A percentile compares a stretch with the other conserved stretches of the same genome.
Evolutionary conservation across 805 yeast genomes (phyloP).

Genomic region (Lipomyces mesembrius): DNA sequence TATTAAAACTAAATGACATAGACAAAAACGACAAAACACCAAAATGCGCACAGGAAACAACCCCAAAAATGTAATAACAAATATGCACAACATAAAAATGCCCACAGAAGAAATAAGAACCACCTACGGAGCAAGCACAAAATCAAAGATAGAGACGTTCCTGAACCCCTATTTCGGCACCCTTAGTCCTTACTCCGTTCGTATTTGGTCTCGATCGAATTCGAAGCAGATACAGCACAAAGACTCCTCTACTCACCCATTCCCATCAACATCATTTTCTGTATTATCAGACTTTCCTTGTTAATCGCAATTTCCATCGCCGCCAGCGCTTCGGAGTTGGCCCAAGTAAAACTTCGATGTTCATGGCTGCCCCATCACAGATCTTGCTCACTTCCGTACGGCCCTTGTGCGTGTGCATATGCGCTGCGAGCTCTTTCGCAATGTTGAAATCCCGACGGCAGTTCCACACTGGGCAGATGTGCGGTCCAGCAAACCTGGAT

Average conservation of each 20-base stretch:
- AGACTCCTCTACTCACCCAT: background rate
- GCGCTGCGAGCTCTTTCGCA: conserved; percentile 1
- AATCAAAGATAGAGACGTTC: no score
- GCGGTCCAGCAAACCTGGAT: background rate
- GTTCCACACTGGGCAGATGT: background rate
- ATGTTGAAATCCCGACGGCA: background rate
- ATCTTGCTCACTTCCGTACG: background rate
- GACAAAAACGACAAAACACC: no score
- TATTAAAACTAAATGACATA: no score
- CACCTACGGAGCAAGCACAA: no score
- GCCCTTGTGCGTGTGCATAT: background rate
- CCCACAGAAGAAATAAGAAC: no score
- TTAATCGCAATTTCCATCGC: background rate
- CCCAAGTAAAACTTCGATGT: background rate
- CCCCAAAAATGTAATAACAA: no score
- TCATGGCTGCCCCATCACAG: background rate
- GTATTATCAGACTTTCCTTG: conserved; percentile 3
- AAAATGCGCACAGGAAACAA: no score
- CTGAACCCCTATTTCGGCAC: no score
- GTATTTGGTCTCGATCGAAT: no score
- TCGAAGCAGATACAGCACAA: no score
- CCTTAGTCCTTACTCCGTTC: no score
- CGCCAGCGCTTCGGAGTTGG: background rate
- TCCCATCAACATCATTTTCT: background rate
- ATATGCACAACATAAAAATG: no score